Evolutionary conservation across 331 rosid genomes (phyloP).

Genomic region (Erythrophleum ivorense): DNA sequence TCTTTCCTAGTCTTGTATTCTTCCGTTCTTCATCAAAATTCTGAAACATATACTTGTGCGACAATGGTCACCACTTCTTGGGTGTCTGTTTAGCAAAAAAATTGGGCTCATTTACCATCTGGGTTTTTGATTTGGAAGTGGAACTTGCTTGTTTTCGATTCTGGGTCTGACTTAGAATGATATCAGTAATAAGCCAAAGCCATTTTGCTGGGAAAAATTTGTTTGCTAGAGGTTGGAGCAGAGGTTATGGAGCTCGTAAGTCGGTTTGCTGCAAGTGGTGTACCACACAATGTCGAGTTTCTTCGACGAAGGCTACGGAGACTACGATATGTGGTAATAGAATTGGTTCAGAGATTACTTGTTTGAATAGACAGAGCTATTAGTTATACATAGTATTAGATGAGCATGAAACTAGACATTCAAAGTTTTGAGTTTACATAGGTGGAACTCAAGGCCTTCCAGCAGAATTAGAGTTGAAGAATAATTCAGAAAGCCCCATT

Average conservation of each 20-base stretch:
- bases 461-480: constrained; percentile 57
- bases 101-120: constrained; percentile 46
- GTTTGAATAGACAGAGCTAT: constrained; percentile 33
- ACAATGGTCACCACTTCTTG: constrained; percentile 36
- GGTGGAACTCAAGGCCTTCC: constrained; percentile 59
- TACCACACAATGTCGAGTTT: constrained; percentile 63
- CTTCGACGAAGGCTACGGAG: constrained; percentile 67
- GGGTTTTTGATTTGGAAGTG: constrained; percentile 50
- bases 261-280: constrained; percentile 43
- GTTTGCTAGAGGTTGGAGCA: constrained; percentile 57
- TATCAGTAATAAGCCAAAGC: constrained; percentile 71
- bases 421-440: constrained; percentile 34
- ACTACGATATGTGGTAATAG: constrained; percentile 55
- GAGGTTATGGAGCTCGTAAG: constrained; percentile 52
- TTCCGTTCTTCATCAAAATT: neutral
- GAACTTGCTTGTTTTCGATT: constrained; percentile 37
- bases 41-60: neutral
- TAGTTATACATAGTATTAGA: neutral
- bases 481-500: constrained; percentile 54
- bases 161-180: constrained; percentile 65
- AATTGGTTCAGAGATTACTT: constrained; percentile 34
- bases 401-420: constrained; percentile 13
- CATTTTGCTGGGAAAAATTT: constrained; percentile 71
- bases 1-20: constrained; percentile 16
- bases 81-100: constrained; percentile 37